Evolutionary conservation across 257 asterid genomes (phyloP), one percentile per base, ranked within the genome.

Genomic region (Nicotiana tomentosiformis): DNA sequence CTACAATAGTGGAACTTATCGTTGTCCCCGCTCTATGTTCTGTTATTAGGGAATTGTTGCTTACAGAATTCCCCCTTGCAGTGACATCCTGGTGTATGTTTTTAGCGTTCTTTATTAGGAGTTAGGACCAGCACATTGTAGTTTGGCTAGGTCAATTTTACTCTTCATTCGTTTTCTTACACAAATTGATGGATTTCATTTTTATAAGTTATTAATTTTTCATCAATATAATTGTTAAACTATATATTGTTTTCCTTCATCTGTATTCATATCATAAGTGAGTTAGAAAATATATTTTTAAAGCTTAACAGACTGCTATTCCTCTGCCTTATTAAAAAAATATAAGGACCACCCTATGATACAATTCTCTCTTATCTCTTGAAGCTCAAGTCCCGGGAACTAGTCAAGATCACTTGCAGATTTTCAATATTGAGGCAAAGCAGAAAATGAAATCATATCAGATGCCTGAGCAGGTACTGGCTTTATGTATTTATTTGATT

Each of bases 361-460:
- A 15, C 35, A 65, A 76, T 51, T 23, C 49, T 66, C 55, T 74
- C 81, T 80, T 84, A 58, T 82, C 86, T 83, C 85, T 49, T 91
- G 94, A 87, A 96, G 99, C 99, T 84, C 99, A 92, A 96, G 92
- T 93, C 83, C 91, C 96, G 15, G 99, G 98, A 77, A 94, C 98
- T 81, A 91, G 93, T 83, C 98, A 94, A 83, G 99, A 96, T 85
- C 99, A 94, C 89, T 88, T 96, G 85, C 99, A 96, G 91, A 96
- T 96, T 87, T 96, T 96, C 88, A 96, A 96, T 90, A 96, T 96
- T 57, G 99, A 96, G 90, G 94, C 97, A 56, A 96, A 96, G 84
- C 93, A 97, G 81, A 96, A 96, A 87, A 88, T 96, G 56, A 96
- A 96, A 87, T 93, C 99, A 7, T 89, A 94, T 89, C 98, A 93